These are phyloP conservation scores for Chrysosphaeria jannelii DNA, from an alignment of 2,329 filamentous ascomycete genomes.

Conservation along the genomic window DNA sequence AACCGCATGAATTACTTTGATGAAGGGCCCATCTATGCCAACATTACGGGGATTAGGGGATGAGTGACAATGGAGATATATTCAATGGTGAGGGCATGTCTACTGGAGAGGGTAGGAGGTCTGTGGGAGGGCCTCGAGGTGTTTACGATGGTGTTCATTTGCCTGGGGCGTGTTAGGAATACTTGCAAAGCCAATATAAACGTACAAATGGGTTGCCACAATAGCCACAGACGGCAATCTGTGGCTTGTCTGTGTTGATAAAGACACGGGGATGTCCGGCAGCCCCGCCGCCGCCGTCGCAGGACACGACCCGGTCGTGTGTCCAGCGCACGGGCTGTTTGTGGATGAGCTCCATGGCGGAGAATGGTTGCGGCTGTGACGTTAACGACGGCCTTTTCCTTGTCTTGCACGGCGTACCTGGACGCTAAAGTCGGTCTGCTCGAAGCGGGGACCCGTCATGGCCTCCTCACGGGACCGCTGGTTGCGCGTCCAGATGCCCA, in stretches of 20 bases:
- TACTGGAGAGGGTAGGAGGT: conserved; percentile 74
- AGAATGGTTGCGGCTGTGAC: conserved; percentile 57
- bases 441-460: conserved; percentile 84
- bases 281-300: conserved; percentile 76
- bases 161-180: conserved; percentile 23
- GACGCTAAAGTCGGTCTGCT: conserved; percentile 93
- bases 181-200: conserved; percentile 2
- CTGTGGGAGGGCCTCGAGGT: conserved; percentile 52
- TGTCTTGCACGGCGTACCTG: no score
- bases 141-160: conserved; percentile 60
- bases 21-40: no score
- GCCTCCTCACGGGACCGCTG: conserved; percentile 55
- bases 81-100: no score
- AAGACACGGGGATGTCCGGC: conserved; percentile 78
- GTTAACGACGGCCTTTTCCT: no score
- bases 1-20: no score
- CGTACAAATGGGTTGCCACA: conserved; percentile 81
- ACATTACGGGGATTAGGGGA: no score
- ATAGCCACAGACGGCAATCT: conserved; percentile 69
- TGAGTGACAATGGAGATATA: no score
- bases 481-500: conserved; percentile 53
- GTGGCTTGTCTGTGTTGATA: conserved; percentile 93
- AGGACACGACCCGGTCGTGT: conserved; percentile 51
- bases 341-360: conserved; percentile 89
- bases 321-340: conserved; percentile 85